Base-by-base conservation (phyloP, 2,329 filamentous ascomycete species). In the Aspergillus flavus region DNA sequence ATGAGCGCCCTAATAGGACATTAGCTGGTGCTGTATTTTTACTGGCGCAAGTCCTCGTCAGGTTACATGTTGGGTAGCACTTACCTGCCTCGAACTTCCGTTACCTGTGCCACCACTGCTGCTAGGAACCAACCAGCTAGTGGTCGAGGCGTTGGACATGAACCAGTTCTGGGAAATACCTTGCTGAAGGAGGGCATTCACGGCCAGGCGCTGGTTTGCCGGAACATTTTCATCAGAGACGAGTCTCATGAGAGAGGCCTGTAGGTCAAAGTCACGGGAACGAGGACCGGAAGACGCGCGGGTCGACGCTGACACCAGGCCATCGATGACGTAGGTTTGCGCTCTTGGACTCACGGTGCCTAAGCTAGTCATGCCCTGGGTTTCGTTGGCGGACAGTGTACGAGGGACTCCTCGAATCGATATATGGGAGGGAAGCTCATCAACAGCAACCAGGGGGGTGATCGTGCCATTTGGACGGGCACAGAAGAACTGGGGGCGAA, bases 371-470 rank as follows among this genome's bases (percentile, higher is more conserved):
- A 82, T 82, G 48, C 78, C 78, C 30, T 76, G 72, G 7, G 79
- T 81, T 3, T 81, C 78, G 36, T 70, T 70, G 11, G 73, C 62
- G 48, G 68, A 69, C 12, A 83, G 63, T 6, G 59, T 69, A 19
- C 79, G 76, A 55, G 80, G 70, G 19, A 79, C 71, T 14, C 76
- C 78, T 34, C 71, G 72, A 57, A 83, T 73, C 4, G 67, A 66
- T 45, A 83, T 57, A 23, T 71, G 67, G 2, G 69, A 28, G 3
- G 81, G 80, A 1, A 83, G 71, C 65, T 83, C 81, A 64, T 83
- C 81, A 6, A 82, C 68, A 6, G 81, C 77, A 50, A 83, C 71
- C 14, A 83, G 74, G 6, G 81, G 79, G 21, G 77, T 78, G 50
- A 81, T 63, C 9, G 69, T 72, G 34, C 79, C 78, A 68, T 80